Evolutionary conservation across 805 yeast species (phyloP).

Genomic region (Suhomyces vadensis): DNA sequence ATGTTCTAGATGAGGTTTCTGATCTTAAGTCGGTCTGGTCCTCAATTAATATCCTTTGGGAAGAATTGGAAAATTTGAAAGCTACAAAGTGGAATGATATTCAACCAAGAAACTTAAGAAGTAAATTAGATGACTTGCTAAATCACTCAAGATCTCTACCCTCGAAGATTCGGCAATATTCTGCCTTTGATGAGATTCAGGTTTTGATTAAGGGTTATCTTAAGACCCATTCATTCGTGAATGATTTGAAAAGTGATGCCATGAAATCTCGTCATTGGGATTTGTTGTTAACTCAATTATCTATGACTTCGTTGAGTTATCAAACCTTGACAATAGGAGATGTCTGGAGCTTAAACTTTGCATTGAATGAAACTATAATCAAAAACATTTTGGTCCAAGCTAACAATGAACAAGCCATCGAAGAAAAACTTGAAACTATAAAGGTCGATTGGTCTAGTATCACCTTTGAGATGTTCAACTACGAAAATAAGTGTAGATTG

Average conservation of each 20-base stretch:
- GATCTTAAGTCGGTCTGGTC: slow-evolving; percentile 67
- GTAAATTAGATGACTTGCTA: slow-evolving; percentile 52
- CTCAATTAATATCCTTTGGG: slow-evolving; percentile 54
- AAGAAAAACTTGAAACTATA: slow-evolving; percentile 53
- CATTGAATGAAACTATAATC: slow-evolving; percentile 45
- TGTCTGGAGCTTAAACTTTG: slow-evolving; percentile 59
- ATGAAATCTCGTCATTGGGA: slow-evolving; percentile 72
- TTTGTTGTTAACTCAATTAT: slow-evolving; percentile 39
- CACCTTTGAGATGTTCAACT: slow-evolving; percentile 54
- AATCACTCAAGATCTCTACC: slow-evolving; percentile 54
- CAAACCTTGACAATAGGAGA: slow-evolving; percentile 51
- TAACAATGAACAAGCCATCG: slow-evolving; percentile 67
- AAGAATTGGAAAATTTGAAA: slow-evolving; percentile 44
- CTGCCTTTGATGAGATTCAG: slow-evolving; percentile 66
- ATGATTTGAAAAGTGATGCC: slow-evolving; percentile 54
- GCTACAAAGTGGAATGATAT: slow-evolving; percentile 50
- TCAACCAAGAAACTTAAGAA: slow-evolving; percentile 46
- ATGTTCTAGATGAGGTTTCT: slow-evolving; percentile 47
- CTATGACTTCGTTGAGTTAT: slow-evolving; percentile 17
- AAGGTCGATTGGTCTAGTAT: slow-evolving; percentile 55
- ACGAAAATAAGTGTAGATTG: slow-evolving; percentile 51
- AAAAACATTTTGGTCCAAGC: slow-evolving; percentile 60
- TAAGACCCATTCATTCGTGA: slow-evolving; percentile 38
- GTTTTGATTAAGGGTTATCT: slow-evolving; percentile 41
- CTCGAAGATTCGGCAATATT: slow-evolving; percentile 58